Evolutionary conservation across 2,329 filamentous ascomycete genomes (phyloP), one percentile per base, ranked within the genome.

Genomic region (Diaporthe longicolla): DNA sequence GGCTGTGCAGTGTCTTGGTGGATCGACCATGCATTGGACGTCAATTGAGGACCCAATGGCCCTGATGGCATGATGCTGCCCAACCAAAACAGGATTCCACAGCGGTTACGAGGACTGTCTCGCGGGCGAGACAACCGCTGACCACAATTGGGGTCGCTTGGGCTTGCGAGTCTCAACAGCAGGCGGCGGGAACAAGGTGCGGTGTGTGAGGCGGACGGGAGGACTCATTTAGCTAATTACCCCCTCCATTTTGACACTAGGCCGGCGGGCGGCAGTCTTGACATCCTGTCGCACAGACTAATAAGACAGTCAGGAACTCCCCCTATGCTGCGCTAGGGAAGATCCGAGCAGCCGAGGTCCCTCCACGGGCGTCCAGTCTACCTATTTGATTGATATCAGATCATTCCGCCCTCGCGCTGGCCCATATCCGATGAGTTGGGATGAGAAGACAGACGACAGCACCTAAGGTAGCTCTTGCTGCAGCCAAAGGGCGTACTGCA

Each of bases 101-200:
- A 50, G 55, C 26, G 70, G 43, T 59, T 65, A 73, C 73, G n/a
- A 50, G 48, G 48, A 37, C n/a, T 73, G 73, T 75, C 71, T 75
- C 65, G 73, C 45, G 3, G 17, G 21, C 63, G 50, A 65, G 50
- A 75, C 70, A 74, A 68, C n/a, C 35, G 57, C 70, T 65, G 61
- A 45, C 35, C 24, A 45, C 48, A 8, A 35, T 54, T 40, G 61
- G 61, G 26, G 32, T 70, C 29, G 63, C 61, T 50, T 74, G 32
- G 69, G 24, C 40, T 26, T 37, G 40, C 48, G 15, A 43, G 70
- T 55, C 52, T 55, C 69, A 55, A 59, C 43, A 59, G 32, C 52
- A 55, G 57, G 45, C 63, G 43, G 37, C 70, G 50, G 17, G 35
- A 17, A 63, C 48, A 45, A 70, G 35, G 57, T 58, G 48, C 57